phyloP scores from a whole-genome alignment of 2,329 filamentous ascomycete genomes.

The Penicillium fuscoglaucum region DNA sequence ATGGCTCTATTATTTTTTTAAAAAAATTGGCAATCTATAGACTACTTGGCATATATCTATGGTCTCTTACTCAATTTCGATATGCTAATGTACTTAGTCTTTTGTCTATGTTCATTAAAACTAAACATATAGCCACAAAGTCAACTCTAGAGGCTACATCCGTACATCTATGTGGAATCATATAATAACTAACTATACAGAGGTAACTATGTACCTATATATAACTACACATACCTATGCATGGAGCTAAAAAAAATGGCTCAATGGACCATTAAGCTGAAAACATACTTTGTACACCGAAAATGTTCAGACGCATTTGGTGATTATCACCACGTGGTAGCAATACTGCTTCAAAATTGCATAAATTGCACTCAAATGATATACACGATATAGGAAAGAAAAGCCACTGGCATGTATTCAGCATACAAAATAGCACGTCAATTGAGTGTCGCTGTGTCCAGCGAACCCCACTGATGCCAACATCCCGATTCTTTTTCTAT shows the following conservation, averaged over 20 bases:
- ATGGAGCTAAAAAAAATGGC: not conserved
- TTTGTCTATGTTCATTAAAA: not conserved
- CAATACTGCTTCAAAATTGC: conserved; percentile 32
- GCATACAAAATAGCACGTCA: conserved; percentile 37
- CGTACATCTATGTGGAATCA: not conserved
- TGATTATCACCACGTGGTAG: conserved; percentile 2
- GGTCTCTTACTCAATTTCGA: not conserved
- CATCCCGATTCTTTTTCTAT: conserved; percentile 39
- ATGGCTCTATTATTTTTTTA: not conserved
- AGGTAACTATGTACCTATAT: not conserved
- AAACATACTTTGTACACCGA: not conserved
- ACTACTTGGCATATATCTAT: not conserved
- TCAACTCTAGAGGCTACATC: not conserved
- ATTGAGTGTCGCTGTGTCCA: conserved; percentile 33
- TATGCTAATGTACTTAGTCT: not conserved
- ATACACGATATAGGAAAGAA: conserved; percentile 43
- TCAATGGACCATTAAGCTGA: not conserved
- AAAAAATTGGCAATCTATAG: not conserved
- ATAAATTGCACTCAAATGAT: conserved; percentile 40
- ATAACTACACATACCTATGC: not conserved
- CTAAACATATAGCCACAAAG: not conserved
- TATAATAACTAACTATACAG: not conserved
- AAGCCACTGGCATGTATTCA: conserved; percentile 40
- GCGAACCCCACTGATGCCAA: conserved; percentile 30
- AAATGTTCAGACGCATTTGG: not conserved